Base-by-base conservation (phyloP, 2,329 filamentous ascomycete genomes). In the Scytalidium lignicola region DNA sequence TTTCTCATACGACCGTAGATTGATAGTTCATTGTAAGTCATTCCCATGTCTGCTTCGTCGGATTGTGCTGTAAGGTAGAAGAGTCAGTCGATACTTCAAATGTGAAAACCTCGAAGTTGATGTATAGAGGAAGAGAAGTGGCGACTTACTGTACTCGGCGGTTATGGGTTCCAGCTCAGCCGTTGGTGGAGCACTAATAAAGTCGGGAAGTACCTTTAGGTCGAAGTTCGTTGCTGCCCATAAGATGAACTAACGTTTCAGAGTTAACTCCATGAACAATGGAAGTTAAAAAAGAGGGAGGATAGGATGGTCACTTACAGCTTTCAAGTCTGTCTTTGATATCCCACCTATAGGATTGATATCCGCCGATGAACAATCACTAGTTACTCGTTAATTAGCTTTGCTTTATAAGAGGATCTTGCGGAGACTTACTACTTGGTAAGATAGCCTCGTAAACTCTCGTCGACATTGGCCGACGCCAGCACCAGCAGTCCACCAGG, bases 341-440 rank as follows among this genome's bases (percentile, higher is more conserved):
- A 61, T 44, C 21, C 72, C 73, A 13, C 78, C 81, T 43, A 84
- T 82, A 3, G 82, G 81, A 55, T 83, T 79, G 62, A 82, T 71
- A 54, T 76, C 73, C 4, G 70, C 72, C 22, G 47, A 47, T 32
- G 23, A 41, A 49, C 10, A 28, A 17, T 49, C 47, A 15, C n/a
- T 15, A 15, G n/a, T 43, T 18, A 47, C 15, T 10, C 44, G 18
- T 15, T 17, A 20, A 29, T 41, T 89, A 50, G 67, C 68, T 32
- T 77, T 75, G 5, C 74, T 85, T 82, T 62, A 84, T 73, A n/a
- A n/a, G n/a, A n/a, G n/a, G n/a, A n/a, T n/a, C n/a, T n/a, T n/a
- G n/a, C n/a, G n/a, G n/a, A n/a, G n/a, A 44, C 76, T 80, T 62
- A 88, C 85, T 88, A 88, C 66, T 88, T 88, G n/a, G 85, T 88